Base-by-base conservation (phyloP, 2,329 filamentous ascomycete genomes). In the Metarhizium sp. region DNA sequence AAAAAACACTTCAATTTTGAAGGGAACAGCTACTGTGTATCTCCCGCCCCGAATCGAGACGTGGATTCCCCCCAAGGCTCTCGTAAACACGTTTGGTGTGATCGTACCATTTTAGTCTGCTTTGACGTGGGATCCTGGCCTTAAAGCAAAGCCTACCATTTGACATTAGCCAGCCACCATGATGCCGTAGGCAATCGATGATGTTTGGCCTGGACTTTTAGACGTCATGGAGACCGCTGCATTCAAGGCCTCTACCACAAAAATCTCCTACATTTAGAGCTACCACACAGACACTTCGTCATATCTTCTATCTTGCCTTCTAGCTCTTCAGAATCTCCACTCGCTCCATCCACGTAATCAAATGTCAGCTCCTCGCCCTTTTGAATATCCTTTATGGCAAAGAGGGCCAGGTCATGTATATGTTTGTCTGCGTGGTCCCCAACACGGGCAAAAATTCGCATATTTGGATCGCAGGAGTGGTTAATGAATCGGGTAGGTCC, bases 401-500 rank as follows among this genome's bases (percentile, higher is more conserved):
- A 92, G 57, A 92, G 78, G 0, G 87, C 88, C 50, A 92, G 73
- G 58, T 91, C 87, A 66, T 92, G 90, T 6, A 92, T 77, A 50
- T 83, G 79, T 57, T 84, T 83, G 63, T 92, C 87, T 0, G 86
- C 81, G 58, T 88, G 85, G 63, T 92, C 88, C 52, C 87, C 88
- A 1, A 88, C 86, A 1, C 90, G 82, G 0, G 87, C 88, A 69
- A 92, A 92, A 58, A 91, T 89, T 14, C 86, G 78, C 64, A 90
- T 78, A 63, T 92, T 92, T 0, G 89, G 88, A 4, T 88, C 81
- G 66, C 89, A 92, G 2, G 82, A 87, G 67, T 94, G 89, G 63
- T 94, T 94, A 67, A 92, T 87, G 69, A 92, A 94, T 2, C 88
- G 80, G 0, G 87, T 89, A 0, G 88, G 87, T 0, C 88, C 88